Conservation (phyloP, 306 rosid genomes). For the Pterocarpus santalinus region DNA sequence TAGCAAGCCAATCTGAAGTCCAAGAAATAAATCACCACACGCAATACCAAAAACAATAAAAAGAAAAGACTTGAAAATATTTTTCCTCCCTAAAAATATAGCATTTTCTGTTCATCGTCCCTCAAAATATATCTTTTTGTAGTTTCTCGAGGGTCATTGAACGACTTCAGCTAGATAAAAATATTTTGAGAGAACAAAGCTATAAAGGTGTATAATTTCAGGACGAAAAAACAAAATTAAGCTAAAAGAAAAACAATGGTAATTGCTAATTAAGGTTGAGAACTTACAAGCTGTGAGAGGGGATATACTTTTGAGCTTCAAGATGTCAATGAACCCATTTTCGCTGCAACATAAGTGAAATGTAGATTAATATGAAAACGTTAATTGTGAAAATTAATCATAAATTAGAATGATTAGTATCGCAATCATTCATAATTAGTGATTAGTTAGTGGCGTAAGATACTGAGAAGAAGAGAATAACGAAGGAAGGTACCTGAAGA, state of each 20-base stretch:
- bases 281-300: conserved; percentile 74
- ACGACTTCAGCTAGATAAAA: no score
- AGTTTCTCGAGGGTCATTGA: no score
- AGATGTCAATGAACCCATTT: conserved; percentile 57
- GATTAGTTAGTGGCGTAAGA: not conserved
- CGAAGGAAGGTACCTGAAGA: conserved; percentile 61
- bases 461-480: not conserved
- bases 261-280: conserved; percentile 17
- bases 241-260: not conserved
- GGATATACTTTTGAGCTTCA: conserved; percentile 61
- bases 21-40: conserved; percentile 7
- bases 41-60: not conserved
- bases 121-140: not conserved
- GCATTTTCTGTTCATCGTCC: not conserved
- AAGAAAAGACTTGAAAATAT: not conserved
- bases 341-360: conserved; percentile 57
- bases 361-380: not conserved
- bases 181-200: no score
- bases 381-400: not conserved
- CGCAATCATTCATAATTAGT: not conserved
- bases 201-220: no score
- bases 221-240: not conserved
- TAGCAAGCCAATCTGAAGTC: conserved; percentile 72
- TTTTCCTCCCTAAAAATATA: not conserved
- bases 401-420: not conserved